Evolutionary conservation across 176 grass and related monocot genomes (phyloP), one percentile per base, ranked within the genome.

Genomic region (Eragrostis nindensis): DNA sequence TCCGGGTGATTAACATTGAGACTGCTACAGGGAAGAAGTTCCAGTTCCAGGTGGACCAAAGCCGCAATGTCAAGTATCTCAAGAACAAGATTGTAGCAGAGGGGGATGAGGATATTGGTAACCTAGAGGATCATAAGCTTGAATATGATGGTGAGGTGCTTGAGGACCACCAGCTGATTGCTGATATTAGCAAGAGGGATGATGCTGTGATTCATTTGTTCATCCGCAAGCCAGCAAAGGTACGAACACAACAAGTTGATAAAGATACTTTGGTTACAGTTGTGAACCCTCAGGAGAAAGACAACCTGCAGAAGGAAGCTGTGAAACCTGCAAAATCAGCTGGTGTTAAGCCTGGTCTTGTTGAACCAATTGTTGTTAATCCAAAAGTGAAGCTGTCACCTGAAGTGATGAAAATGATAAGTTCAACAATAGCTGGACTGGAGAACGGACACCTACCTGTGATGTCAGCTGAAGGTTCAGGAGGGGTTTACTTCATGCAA

Each of bases 401-500:
- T 62, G 71, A 74, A 26, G 81, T 95, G 56, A 71, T 80, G 69
- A 59, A 80, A 55, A 92, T 95, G 87, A 74, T 95, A 36, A n/a
- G 59, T 30, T 81, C 80, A 42, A 57, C 75, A 2, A 59, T 80
- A 56, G 83, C 50, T 75, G 91, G 91, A 32, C 68, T 97, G 38
- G 83, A 93, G 38, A 89, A 80, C 25, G 91, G 91, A 5, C 45
- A 89, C 71, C 29, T 46, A 25, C 88, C 91, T 54, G 66, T 89
- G 47, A 85, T 97, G 91, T 89, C 88, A 84, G 84, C 80, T 55
- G 91, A 97, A 82, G 94, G 94, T 21, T 84, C 88, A 36, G 91
- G 94, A 18, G 94, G 94, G 18, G 91, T 83, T 38, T 97, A 97
- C 65, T 91, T 97, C 77, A 89, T 97, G 94, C 80, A 59, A n/a